A percentile compares a stretch with the other conserved stretches of the same genome.
Conservation (phyloP, 2,329 filamentous ascomycete genomes). For the Daldinia sp. region DNA sequence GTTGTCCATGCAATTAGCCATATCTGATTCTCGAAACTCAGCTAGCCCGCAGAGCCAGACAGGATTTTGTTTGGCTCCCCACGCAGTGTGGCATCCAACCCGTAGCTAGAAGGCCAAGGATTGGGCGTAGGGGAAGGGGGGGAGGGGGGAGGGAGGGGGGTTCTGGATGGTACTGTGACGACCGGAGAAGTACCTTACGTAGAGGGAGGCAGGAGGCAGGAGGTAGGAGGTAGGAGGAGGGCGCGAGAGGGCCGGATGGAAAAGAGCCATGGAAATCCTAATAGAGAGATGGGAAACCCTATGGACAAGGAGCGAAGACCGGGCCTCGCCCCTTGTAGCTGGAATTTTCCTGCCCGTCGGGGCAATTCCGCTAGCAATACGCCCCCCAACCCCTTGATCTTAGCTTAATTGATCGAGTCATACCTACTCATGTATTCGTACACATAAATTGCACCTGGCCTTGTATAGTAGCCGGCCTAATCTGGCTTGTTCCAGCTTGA, state of each 20-base stretch:
- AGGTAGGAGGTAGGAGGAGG: constrained; percentile 3
- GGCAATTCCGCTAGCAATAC: constrained; percentile 39
- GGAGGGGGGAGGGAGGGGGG: constrained; percentile 25
- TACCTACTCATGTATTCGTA: constrained; percentile 26
- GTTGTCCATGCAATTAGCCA: constrained; percentile 32
- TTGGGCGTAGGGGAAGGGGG: constrained; percentile 28
- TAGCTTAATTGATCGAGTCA: constrained; percentile 8
- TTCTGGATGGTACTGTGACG: constrained; percentile 26
- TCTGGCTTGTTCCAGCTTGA: constrained; percentile 28
- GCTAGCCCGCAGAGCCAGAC: constrained; percentile 34
- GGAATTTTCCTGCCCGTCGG: constrained; percentile 41
- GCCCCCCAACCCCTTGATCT: constrained; percentile 22
- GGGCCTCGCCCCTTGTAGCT: constrained; percentile 40
- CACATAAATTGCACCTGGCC: constrained; percentile 18
- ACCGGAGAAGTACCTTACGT: constrained; percentile 15
- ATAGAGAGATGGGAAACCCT: constrained; percentile 35
- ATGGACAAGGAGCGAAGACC: constrained; percentile 34
- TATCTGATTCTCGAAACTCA: constrained; percentile 23
- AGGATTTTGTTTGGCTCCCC: constrained; percentile 28
- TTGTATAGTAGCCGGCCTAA: constrained; percentile 19
- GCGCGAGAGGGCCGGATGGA: constrained; percentile 26
- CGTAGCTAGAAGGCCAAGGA: constrained; percentile 21
- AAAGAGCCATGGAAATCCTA: constrained; percentile 33
- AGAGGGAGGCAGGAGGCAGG: not conserved
- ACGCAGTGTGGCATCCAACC: constrained; percentile 35